These are phyloP conservation scores for Iris pallida DNA, from an alignment of 116 monocot species.

Conservation along the genomic window DNA sequence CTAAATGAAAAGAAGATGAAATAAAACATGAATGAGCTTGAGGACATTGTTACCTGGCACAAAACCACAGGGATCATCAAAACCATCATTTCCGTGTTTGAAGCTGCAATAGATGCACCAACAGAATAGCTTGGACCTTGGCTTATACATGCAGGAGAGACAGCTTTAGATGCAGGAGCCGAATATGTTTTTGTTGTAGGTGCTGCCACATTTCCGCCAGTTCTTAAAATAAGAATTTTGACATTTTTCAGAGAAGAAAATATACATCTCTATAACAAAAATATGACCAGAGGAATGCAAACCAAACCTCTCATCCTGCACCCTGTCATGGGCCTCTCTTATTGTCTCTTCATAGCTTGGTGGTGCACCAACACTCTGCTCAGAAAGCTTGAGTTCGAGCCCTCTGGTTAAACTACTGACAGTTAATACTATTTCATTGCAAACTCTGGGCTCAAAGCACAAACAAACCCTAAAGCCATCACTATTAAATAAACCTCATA, in stretches of 20 bases:
- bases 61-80: slow-evolving; percentile 89
- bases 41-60: slow-evolving; percentile 37
- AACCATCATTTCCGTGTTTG: slow-evolving; percentile 28
- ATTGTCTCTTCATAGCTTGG: slow-evolving; percentile 78
- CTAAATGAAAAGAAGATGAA: background rate
- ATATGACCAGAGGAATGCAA: slow-evolving; percentile 6
- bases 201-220: slow-evolving; percentile 27
- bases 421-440: background rate
- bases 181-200: slow-evolving; percentile 32
- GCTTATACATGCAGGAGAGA: slow-evolving; percentile 17
- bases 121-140: slow-evolving; percentile 12
- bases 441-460: too few relatives aligned
- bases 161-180: slow-evolving; percentile 20
- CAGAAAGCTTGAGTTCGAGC: slow-evolving; percentile 53
- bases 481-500: too few relatives aligned
- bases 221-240: slow-evolving; percentile 27
- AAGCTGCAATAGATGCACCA: slow-evolving; percentile 10
- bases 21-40: background rate
- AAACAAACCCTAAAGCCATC: too few relatives aligned
- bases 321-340: slow-evolving; percentile 24
- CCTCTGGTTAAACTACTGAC: slow-evolving; percentile 25
- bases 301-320: slow-evolving; percentile 54
- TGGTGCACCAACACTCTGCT: slow-evolving; percentile 42
- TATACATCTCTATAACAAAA: slow-evolving; percentile 4
- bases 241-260: slow-evolving; percentile 7